Evolutionary conservation across 495 filamentous ascomycete genomes (phyloP).

Genomic region (Penicillium maclennaniae): DNA sequence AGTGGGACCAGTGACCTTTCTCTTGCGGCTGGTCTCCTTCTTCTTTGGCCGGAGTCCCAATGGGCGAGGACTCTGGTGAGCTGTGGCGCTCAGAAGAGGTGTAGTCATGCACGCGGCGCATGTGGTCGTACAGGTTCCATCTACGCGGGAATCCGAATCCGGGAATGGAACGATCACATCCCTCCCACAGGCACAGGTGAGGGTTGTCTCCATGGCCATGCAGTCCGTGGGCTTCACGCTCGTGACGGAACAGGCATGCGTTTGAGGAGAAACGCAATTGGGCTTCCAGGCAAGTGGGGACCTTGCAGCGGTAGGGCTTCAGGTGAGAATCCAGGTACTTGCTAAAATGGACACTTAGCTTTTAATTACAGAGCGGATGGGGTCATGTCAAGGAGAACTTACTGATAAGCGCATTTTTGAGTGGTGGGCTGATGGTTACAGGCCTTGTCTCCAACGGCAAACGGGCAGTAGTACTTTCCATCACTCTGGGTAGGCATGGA

Average conservation of each 20-base stretch:
- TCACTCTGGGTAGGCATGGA: conserved; percentile 64
- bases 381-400: conserved; percentile 35
- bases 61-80: conserved; percentile 41
- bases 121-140: conserved; percentile 93
- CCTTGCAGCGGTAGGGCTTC: conserved; percentile 91
- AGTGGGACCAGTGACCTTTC: conserved; percentile 35
- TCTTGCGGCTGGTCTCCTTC: conserved; percentile 44
- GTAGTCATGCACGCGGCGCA: conserved; percentile 89
- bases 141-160: conserved; percentile 87
- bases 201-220: conserved; percentile 91
- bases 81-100: conserved; percentile 45
- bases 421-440: conserved; percentile 84
- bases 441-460: conserved; percentile 60
- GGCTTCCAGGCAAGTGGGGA: conserved; percentile 67
- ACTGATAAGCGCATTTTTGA: conserved; percentile 98
- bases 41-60: conserved; percentile 32
- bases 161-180: conserved; percentile 73
- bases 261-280: conserved; percentile 79
- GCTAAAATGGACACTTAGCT: conserved; percentile 43
- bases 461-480: conserved; percentile 88
- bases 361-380: not conserved
- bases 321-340: conserved; percentile 94
- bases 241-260: conserved; percentile 89
- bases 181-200: conserved; percentile 76
- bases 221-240: conserved; percentile 91